Percentiles rank a stretch among this genome's conserved stretches.
Conservation (phyloP, 2,329 filamentous ascomycete genomes). For the Geosmithia flava region DNA sequence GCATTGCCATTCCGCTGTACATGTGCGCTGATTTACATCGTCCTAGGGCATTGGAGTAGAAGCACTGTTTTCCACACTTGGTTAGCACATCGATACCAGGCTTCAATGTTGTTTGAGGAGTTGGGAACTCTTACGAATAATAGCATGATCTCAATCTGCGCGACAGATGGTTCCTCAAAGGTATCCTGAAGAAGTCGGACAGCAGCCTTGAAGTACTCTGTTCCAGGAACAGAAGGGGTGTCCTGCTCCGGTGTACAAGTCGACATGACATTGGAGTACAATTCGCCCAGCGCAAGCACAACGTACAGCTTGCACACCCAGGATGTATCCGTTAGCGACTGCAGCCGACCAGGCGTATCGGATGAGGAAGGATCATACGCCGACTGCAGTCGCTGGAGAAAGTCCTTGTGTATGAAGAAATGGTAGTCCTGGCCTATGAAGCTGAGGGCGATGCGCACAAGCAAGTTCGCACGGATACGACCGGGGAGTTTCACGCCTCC, state of each 20-base stretch:
- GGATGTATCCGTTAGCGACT: neutral
- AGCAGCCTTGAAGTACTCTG: constrained; percentile 5
- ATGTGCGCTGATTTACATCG: constrained; percentile 5
- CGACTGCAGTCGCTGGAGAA: constrained; percentile 3
- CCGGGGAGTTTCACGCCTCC: constrained; percentile 4
- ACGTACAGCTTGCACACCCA: constrained; percentile 6
- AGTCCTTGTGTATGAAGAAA: constrained; percentile 6
- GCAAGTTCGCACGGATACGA: constrained; percentile 6
- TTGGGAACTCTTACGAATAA: constrained; percentile 6
- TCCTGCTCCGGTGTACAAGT: constrained; percentile 1
- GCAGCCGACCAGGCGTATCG: neutral
- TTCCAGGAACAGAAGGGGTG: constrained; percentile 3
- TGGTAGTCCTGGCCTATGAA: constrained; percentile 7
- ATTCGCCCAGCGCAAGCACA: constrained; percentile 5
- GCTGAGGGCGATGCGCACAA: constrained; percentile 6
- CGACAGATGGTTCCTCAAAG: constrained; percentile 6
- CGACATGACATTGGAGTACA: constrained; percentile 3
- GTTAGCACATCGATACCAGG: neutral
- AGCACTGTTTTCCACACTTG: constrained; percentile 2
- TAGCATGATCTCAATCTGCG: constrained; percentile 5
- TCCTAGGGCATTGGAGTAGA: constrained; percentile 6
- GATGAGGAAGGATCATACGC: neutral
- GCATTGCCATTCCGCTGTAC: constrained; percentile 7
- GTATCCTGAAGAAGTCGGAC: constrained; percentile 5
- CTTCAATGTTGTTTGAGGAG: too few relatives aligned